Evolutionary conservation across 2,329 filamentous ascomycete species (phyloP), one percentile per base, ranked within the genome.

Genomic region (Chalaropsis thielavioides): DNA sequence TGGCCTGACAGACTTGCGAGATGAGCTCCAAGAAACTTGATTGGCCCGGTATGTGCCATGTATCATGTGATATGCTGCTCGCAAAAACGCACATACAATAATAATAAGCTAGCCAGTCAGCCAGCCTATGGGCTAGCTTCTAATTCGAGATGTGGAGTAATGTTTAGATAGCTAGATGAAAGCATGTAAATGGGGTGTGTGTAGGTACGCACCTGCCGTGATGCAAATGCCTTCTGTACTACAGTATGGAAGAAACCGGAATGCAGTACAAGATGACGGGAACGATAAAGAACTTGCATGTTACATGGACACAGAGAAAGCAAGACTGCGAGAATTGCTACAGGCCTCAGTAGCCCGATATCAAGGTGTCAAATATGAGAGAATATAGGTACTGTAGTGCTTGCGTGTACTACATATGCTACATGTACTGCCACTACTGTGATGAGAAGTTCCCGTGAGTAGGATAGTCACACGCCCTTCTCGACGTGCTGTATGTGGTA

Each of bases 161-260:
- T 17, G 5, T n/a, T 22, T 38, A 5, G 27, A 3, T 15, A 58
- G n/a, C 17, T 27, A 19, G 24, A 31, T 19, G 15, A n/a, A 58
- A 58, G 8, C 24, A 58, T 58, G 10, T 11, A 19, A 58, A 38
- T 19, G 31, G 31, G 54, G 15, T 2, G 31, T 31, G 5, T 40
- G 17, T 2, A 8, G 19, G 54, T 13, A 41, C 49, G 51, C 2
- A 38, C 44, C 35, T 40, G 31, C 7, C 38, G 38, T 22, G 7
- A 56, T 17, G n/a, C 35, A 41, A 41, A 44, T 54, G 54, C 27
- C 54, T 35, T 27, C 24, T 58, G 15, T n/a, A 58, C 54, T n/a
- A 62, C 43, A 6, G 5, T 46, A 49, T 62, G 64, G 59, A 51
- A 65, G 43, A 65, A 65, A 65, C 59, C 64, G 58, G 64, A 62